A percentile compares a stretch with the other conserved stretches of the same genome.
phyloP scores from a whole-genome alignment of 805 yeast genomes.

The Grigorovia transvaalensis region DNA sequence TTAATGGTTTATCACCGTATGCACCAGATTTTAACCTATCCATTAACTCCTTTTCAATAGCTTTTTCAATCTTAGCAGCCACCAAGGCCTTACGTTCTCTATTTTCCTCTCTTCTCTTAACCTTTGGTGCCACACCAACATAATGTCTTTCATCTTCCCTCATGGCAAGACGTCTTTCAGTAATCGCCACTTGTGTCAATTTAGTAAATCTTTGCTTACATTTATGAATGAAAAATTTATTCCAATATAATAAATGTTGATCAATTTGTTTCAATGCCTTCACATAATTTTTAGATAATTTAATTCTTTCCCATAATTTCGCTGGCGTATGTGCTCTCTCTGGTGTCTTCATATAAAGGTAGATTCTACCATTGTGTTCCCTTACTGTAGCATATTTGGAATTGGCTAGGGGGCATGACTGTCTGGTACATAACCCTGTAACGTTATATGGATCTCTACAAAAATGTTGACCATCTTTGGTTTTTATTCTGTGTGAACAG shows the following conservation, averaged over 20 bases:
- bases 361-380: slow-evolving; percentile 66
- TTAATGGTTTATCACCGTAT: slow-evolving; percentile 94
- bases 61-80: slow-evolving; percentile 94
- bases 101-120: slow-evolving; percentile 84
- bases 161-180: slow-evolving; percentile 86
- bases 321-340: slow-evolving; percentile 96
- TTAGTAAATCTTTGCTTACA: slow-evolving; percentile 95
- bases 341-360: slow-evolving; percentile 90
- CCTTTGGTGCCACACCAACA: slow-evolving; percentile 88
- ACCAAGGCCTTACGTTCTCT: slow-evolving; percentile 94
- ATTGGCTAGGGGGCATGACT: slow-evolving; percentile 93
- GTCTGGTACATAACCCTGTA: slow-evolving; percentile 84
- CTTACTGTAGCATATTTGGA: slow-evolving; percentile 84
- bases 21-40: slow-evolving; percentile 96
- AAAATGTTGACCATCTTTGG: slow-evolving; percentile 81
- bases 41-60: slow-evolving; percentile 89
- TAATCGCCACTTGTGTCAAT: slow-evolving; percentile 88
- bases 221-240: slow-evolving; percentile 78
- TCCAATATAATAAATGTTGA: slow-evolving; percentile 84
- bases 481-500: slow-evolving; percentile 86
- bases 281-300: slow-evolving; percentile 77
- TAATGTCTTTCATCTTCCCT: slow-evolving; percentile 87
- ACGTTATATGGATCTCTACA: slow-evolving; percentile 96
- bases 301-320: slow-evolving; percentile 89
- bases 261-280: slow-evolving; percentile 86